Conservation (phyloP, 331 rosid genomes). For the Spiraea crenata region DNA sequence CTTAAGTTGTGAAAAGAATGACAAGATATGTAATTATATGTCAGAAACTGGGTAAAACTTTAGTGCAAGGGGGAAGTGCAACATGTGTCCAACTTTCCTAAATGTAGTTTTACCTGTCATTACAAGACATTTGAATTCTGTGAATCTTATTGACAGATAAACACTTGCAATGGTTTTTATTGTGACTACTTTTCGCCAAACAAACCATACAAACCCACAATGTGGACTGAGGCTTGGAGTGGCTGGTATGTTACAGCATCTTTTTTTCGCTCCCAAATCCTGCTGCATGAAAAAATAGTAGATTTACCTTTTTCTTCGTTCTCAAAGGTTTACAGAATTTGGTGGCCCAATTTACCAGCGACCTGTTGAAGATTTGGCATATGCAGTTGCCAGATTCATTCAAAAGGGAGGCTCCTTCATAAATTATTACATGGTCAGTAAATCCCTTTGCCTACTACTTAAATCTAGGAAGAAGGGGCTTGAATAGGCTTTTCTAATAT, state of each 20-base stretch:
- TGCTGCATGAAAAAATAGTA: not conserved
- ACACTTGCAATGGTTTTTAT: constrained; percentile 52
- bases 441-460: not conserved
- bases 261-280: not conserved
- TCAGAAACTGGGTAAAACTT: not conserved
- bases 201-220: constrained; percentile 47
- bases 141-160: constrained; percentile 33
- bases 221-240: constrained; percentile 64
- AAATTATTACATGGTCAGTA: constrained; percentile 51
- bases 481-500: not conserved
- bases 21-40: not conserved
- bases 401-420: constrained; percentile 50
- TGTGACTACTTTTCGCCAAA: constrained; percentile 50
- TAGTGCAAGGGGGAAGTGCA: no score
- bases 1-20: not conserved
- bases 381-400: constrained; percentile 43
- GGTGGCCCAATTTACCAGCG: constrained; percentile 43
- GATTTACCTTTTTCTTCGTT: not conserved
- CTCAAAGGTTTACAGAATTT: constrained; percentile 40
- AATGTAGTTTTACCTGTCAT: not conserved
- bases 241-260: constrained; percentile 39
- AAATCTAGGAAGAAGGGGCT: not conserved
- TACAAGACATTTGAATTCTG: not conserved
- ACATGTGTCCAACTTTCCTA: no score
- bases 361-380: constrained; percentile 47